phyloP scores from a whole-genome alignment of 1,284 basidiomycete genomes.

The Microbotryomycetes sp. region DNA sequence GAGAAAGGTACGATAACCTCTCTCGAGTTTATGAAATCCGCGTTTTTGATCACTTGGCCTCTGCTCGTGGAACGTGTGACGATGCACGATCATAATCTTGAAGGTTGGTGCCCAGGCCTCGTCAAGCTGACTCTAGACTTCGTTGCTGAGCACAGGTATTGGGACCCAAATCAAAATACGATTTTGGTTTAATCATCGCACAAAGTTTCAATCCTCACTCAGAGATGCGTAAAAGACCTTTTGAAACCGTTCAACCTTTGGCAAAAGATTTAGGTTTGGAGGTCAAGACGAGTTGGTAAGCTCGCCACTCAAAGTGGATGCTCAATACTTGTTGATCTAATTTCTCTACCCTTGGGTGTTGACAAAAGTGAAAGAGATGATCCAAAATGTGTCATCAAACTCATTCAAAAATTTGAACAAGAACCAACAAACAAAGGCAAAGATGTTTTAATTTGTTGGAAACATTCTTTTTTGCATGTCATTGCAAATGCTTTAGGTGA shows the following conservation, averaged over 20 bases:
- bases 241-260: slow-evolving; percentile 40
- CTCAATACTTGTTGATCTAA: no score
- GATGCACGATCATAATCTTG: background rate
- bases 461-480: slow-evolving; percentile 33
- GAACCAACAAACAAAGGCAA: slow-evolving; percentile 12
- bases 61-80: background rate
- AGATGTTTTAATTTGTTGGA: slow-evolving; percentile 38
- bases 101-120: background rate
- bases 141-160: slow-evolving; percentile 30
- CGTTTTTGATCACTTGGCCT: background rate
- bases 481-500: slow-evolving; percentile 39
- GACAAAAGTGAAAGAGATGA: slow-evolving; percentile 37
- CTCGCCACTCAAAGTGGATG: background rate
- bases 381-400: slow-evolving; percentile 34
- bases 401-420: slow-evolving; percentile 34
- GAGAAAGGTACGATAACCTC: slow-evolving; percentile 19
- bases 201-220: slow-evolving; percentile 35
- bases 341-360: background rate
- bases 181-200: slow-evolving; percentile 40
- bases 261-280: slow-evolving; percentile 38
- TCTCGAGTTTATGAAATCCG: background rate
- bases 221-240: slow-evolving; percentile 38
- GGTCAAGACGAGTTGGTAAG: slow-evolving; percentile 39
- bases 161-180: slow-evolving; percentile 29
- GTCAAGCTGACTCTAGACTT: background rate